These are phyloP conservation scores for Pestalotiopsis sp. DNA, from an alignment of 2,329 filamentous ascomycete genomes.

Conservation along the genomic window DNA sequence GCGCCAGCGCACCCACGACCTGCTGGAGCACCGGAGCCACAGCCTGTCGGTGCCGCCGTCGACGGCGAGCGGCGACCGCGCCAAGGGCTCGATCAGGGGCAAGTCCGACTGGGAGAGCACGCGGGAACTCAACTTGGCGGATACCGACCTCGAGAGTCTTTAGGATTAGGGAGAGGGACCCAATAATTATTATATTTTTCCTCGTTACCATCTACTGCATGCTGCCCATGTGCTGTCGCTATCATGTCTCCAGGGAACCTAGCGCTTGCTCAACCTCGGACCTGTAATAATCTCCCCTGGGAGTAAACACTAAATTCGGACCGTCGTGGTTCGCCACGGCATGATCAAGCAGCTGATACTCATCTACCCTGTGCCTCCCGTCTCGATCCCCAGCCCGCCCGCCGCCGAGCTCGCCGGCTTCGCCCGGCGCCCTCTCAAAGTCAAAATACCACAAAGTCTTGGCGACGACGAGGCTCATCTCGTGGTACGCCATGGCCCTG, in stretches of 20 bases:
- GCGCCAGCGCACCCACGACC: background rate
- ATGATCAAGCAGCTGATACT: background rate
- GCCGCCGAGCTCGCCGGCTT: background rate
- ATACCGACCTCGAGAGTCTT: background rate
- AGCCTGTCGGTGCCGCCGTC: background rate
- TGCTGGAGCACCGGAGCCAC: background rate
- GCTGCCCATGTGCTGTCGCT: too few species aligned
- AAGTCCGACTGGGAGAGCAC: background rate
- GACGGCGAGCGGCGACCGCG: background rate
- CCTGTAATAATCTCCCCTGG: too few species aligned
- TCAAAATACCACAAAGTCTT: conserved; percentile 14
- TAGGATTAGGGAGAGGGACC: background rate
- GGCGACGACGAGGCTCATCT: conserved; percentile 1
- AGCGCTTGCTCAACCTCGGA: too few species aligned
- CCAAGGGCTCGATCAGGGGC: background rate
- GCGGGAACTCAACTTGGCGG: background rate
- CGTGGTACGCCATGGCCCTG: background rate
- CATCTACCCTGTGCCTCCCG: background rate
- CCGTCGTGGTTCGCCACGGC: background rate
- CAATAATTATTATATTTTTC: too few species aligned
- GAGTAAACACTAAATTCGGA: background rate
- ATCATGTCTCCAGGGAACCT: too few species aligned
- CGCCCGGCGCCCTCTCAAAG: background rate
- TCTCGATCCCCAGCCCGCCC: background rate
- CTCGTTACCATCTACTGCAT: too few species aligned